A percentile compares a stretch with the other conserved stretches of the same genome.
These are phyloP conservation scores for Hordeum pubiflorum DNA, from an alignment of 202 grass and related monocot species.

Conservation along the genomic window DNA sequence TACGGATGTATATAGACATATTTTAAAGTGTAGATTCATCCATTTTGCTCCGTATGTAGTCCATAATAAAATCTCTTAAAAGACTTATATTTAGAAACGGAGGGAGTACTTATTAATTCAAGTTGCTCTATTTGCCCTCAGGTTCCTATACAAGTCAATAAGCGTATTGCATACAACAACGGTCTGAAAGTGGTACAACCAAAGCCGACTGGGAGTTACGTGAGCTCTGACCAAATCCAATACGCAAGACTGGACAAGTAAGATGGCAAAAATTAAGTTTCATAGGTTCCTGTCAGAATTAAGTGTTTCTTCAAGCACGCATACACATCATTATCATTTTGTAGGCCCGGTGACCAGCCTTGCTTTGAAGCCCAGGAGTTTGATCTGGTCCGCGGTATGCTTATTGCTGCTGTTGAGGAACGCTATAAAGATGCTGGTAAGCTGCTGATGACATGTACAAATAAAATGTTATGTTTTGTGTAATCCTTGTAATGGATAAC, in stretches of 20 bases:
- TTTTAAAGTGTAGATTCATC: no score
- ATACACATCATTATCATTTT: constrained; percentile 1
- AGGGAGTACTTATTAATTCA: no score
- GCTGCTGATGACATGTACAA: not conserved
- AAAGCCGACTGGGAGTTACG: constrained; percentile 12
- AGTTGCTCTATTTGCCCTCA: constrained; percentile 7
- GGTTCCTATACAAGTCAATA: constrained; percentile 94
- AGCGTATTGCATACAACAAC: constrained; percentile 68
- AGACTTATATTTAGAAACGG: no score
- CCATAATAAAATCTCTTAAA: no score
- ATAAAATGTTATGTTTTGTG: not conserved
- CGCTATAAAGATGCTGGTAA: constrained; percentile 94
- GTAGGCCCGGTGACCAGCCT: constrained; percentile 53
- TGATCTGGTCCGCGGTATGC: constrained; percentile 72
- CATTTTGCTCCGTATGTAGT: no score
- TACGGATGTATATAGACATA: no score
- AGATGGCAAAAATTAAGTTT: not conserved
- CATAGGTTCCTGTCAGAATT: not conserved
- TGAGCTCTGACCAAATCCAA: constrained; percentile 29
- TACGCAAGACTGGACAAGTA: constrained; percentile 62
- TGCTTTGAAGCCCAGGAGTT: constrained; percentile 76
- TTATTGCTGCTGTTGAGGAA: constrained; percentile 80
- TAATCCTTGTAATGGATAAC: constrained; percentile 10
- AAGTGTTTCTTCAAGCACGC: not conserved
- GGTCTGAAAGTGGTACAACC: constrained; percentile 79